Conservation (phyloP, 2,329 filamentous ascomycete species). For the Whalleya microplaca region DNA sequence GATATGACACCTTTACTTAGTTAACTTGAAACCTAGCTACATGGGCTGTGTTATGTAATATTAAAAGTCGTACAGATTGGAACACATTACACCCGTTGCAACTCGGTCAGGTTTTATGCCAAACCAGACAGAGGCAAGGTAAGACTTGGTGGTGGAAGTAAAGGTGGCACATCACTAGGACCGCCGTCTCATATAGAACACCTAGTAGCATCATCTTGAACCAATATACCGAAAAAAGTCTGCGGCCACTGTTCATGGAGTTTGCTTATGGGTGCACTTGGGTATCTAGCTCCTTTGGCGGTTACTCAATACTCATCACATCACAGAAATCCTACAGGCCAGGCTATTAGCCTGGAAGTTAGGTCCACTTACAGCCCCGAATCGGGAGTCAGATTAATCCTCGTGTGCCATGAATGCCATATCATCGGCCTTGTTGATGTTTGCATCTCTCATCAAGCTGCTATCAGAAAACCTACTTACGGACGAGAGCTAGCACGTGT, state of each 20-base stretch:
- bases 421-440: constrained; percentile 71
- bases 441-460: constrained; percentile 72
- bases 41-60: too few species aligned
- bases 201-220: too few species aligned
- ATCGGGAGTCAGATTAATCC: constrained; percentile 66
- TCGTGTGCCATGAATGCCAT: constrained; percentile 78
- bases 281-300: constrained; percentile 45
- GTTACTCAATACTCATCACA: not conserved
- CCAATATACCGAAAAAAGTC: constrained; percentile 47
- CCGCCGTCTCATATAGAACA: too few species aligned
- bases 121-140: too few species aligned
- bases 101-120: too few species aligned
- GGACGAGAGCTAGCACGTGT: constrained; percentile 62
- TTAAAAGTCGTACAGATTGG: too few species aligned
- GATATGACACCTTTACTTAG: too few species aligned
- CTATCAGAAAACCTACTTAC: constrained; percentile 73
- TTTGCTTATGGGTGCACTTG: constrained; percentile 59
- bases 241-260: constrained; percentile 61
- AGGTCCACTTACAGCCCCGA: constrained; percentile 71
- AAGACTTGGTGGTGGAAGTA: too few species aligned
- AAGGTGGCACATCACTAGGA: constrained; percentile 64
- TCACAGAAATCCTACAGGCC: constrained; percentile 69
- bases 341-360: constrained; percentile 72
- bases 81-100: too few species aligned
- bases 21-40: too few species aligned